phyloP scores from a whole-genome alignment of 441 rosid species.

The Arabidopsis hybrid region DNA sequence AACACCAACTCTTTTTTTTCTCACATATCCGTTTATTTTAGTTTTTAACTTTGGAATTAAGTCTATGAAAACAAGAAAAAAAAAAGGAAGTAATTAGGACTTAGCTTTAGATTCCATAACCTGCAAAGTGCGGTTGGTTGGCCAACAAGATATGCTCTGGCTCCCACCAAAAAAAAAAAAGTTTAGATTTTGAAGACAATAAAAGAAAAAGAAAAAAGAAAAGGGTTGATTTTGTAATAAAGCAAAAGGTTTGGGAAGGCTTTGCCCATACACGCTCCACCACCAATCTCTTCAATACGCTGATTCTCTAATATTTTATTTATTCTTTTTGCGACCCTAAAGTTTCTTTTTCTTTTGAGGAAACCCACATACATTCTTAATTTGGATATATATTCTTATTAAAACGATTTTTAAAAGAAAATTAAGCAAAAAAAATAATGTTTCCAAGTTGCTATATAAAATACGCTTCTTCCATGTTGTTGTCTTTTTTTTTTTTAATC shows the following conservation, averaged over 20 bases:
- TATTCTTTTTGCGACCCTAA: constrained; percentile 20
- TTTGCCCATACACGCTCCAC: constrained; percentile 30
- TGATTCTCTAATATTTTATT: constrained; percentile 33
- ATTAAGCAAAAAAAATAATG: background rate
- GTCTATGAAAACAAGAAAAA: background rate
- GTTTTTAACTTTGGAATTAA: background rate
- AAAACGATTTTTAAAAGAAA: background rate
- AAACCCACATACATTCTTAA: constrained; percentile 27
- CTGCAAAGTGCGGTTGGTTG: constrained; percentile 42
- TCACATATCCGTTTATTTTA: background rate
- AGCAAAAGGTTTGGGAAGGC: constrained; percentile 26
- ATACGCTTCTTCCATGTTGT: background rate
- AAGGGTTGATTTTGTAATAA: constrained; percentile 37
- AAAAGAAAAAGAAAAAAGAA: constrained; percentile 8
- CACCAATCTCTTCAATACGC: constrained; percentile 23
- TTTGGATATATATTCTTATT: constrained; percentile 5
- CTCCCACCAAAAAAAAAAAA: constrained; percentile 30
- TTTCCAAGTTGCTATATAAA: constrained; percentile 25
- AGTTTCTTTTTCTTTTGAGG: constrained; percentile 34
- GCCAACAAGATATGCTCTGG: constrained; percentile 44
- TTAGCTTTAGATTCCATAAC: constrained; percentile 35
- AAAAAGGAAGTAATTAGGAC: constrained; percentile 1
- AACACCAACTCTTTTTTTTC: background rate
- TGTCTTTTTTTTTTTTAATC: background rate
- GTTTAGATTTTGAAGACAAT: background rate